Evolutionary conservation across 352 stramenopile genomes (phyloP).

Genomic region (Poterioochromonas sp.): DNA sequence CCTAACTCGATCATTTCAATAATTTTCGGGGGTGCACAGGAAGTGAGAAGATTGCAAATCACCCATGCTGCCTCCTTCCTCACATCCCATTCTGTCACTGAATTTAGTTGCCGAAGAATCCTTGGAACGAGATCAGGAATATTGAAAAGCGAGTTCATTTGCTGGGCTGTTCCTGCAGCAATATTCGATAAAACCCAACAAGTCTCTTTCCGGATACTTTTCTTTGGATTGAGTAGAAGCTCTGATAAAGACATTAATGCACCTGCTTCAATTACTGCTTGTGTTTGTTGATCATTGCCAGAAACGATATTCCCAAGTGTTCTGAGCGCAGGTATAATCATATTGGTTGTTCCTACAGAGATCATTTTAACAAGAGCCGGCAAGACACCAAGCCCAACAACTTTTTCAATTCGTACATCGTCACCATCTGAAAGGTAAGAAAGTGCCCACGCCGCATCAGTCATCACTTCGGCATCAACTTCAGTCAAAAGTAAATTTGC

Average conservation of each 20-base stretch:
- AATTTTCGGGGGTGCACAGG: constrained; percentile 48
- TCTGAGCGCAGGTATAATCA: constrained; percentile 81
- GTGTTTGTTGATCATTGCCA: constrained; percentile 86
- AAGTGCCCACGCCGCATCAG: constrained; percentile 92
- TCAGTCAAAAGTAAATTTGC: constrained; percentile 70
- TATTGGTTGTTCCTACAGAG: constrained; percentile 50
- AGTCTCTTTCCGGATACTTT: constrained; percentile 83
- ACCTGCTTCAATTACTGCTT: constrained; percentile 77
- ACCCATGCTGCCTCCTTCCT: constrained; percentile 90
- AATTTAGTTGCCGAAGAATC: constrained; percentile 70
- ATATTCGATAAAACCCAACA: constrained; percentile 96
- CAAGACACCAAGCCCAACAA: constrained; percentile 74
- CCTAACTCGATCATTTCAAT: constrained; percentile 47
- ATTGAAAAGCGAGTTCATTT: constrained; percentile 66
- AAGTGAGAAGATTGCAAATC: constrained; percentile 83
- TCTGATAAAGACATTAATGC: constrained; percentile 69
- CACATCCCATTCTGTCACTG: constrained; percentile 78
- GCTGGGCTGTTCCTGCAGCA: constrained; percentile 79
- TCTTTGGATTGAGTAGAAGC: constrained; percentile 75
- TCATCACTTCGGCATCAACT: constrained; percentile 67
- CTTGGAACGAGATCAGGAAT: constrained; percentile 54
- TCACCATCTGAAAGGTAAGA: constrained; percentile 92
- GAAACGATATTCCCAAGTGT: constrained; percentile 95
- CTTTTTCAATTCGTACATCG: constrained; percentile 84
- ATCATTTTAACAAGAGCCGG: constrained; percentile 67